Base-by-base conservation (phyloP, 768 basidiomycete species). In the Cyclocybe aegerita region DNA sequence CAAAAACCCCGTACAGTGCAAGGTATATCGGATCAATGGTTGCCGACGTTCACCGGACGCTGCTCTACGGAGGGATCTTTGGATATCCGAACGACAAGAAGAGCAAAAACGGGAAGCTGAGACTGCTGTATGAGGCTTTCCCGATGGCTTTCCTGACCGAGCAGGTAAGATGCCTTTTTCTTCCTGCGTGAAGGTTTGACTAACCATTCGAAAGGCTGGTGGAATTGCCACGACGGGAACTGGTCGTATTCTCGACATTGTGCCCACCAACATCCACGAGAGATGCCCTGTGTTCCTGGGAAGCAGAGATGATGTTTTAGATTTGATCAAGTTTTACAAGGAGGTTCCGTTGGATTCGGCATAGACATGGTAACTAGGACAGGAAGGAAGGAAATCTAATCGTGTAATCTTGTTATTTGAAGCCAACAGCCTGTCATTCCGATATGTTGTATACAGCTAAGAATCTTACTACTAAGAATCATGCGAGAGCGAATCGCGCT, bases 11-110 rank as follows among this genome's bases (percentile, higher is more conserved):
- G 8, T 96, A 97, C 65, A 92, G 88, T 55, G 86, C 90, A 56
- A 83, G 93, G 53, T 86, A 99, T 71, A 97, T 98, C 65, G 97
- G 97, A 23, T 95, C 93, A 53, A 99, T 99, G 97, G 97, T 98
- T 33, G 95, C 96, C 45, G 96, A 99, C 70, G 96, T 98, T 17
- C 94, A 97, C 71, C 80, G 96, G 59, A 99, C 96, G 5, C 73
- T 99, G 31, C 77, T 99, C 3, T 99, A 99, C 64, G 97, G 97
- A 16, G 97, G 97, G 38, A 98, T 99, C 62, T 99, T 99, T 61
- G 96, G 94, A 7, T 99, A 99, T 69, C 97, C 97, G 7, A 86
- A 86, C 63, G 97, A 99, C 73, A 97, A 92, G 81, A 98, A 98
- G 81, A 90, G 83, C 72, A 97, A 96, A 79, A 86, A 72, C 49